Evolutionary conservation across 2,329 filamentous ascomycete species (phyloP).

Genomic region (Alternaria sp.): DNA sequence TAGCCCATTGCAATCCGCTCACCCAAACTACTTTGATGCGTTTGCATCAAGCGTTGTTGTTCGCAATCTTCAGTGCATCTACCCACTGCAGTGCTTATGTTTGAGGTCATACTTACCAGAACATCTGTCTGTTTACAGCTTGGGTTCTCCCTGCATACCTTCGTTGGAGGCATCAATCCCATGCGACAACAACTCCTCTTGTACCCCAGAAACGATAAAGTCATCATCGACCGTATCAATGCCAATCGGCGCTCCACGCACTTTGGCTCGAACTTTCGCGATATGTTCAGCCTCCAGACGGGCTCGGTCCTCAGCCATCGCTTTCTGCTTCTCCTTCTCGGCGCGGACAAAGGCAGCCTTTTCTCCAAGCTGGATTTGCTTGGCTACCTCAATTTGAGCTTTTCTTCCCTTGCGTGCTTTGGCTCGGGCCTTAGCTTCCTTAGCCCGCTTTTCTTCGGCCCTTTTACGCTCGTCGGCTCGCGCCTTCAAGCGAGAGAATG

Average conservation of each 20-base stretch:
- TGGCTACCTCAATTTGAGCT: slow-evolving; percentile 17
- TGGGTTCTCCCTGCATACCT: background rate
- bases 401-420: slow-evolving; percentile 19
- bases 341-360: slow-evolving; percentile 22
- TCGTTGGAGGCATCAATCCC: background rate
- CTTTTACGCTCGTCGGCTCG: slow-evolving; percentile 4
- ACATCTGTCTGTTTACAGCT: slow-evolving; percentile 3
- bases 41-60: background rate
- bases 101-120: slow-evolving; percentile 14
- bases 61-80: slow-evolving; percentile 14
- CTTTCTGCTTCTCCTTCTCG: slow-evolving; percentile 19
- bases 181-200: background rate
- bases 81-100: slow-evolving; percentile 16
- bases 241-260: slow-evolving; percentile 10
- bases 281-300: slow-evolving; percentile 19
- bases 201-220: background rate
- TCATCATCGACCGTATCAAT: slow-evolving; percentile 4
- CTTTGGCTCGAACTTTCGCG: slow-evolving; percentile 26
- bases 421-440: slow-evolving; percentile 1
- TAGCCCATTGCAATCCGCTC: slow-evolving; percentile 2
- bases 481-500: background rate
- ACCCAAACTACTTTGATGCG: background rate
- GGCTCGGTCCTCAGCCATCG: slow-evolving; percentile 9
- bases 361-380: slow-evolving; percentile 18
- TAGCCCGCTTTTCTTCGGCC: slow-evolving; percentile 10